Percentiles rank a stretch among this genome's conserved stretches.
These are phyloP conservation scores for Penicillium aurantiogriseum DNA, from an alignment of 2,329 filamentous ascomycete genomes.

Conservation along the genomic window DNA sequence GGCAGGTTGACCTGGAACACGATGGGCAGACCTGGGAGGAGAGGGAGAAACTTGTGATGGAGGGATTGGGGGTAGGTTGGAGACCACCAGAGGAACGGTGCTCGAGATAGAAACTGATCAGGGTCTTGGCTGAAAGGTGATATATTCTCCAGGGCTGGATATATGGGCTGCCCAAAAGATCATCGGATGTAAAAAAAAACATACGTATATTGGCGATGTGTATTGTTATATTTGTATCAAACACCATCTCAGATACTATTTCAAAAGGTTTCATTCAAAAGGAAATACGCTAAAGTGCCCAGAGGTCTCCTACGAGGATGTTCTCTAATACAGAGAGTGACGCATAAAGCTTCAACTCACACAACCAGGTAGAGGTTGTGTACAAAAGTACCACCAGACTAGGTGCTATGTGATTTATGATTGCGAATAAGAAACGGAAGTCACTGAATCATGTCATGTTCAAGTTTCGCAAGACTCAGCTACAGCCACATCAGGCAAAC, in stretches of 20 bases:
- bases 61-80: slow-evolving; percentile 69
- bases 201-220: not conserved
- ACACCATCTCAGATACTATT: not conserved
- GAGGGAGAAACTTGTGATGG: slow-evolving; percentile 79
- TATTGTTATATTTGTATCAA: not conserved
- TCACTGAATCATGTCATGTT: slow-evolving; percentile 13
- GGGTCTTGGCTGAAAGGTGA: not conserved
- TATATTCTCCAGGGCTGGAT: not conserved
- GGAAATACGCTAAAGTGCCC: not conserved
- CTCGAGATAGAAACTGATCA: slow-evolving; percentile 50
- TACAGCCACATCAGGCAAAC: slow-evolving; percentile 20
- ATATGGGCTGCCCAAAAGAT: not conserved
- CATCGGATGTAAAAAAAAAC: not conserved
- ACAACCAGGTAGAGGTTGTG: not conserved
- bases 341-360: not conserved
- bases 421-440: not conserved
- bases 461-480: slow-evolving; percentile 17
- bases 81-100: slow-evolving; percentile 66
- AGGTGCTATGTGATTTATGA: not conserved
- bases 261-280: not conserved
- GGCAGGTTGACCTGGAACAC: slow-evolving; percentile 68
- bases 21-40: slow-evolving; percentile 58
- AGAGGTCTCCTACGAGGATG: not conserved
- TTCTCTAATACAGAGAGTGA: not conserved
- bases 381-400: not conserved